These are phyloP conservation scores for Teunomyces panamensis DNA, from an alignment of 805 yeast genomes.

Conservation along the genomic window DNA sequence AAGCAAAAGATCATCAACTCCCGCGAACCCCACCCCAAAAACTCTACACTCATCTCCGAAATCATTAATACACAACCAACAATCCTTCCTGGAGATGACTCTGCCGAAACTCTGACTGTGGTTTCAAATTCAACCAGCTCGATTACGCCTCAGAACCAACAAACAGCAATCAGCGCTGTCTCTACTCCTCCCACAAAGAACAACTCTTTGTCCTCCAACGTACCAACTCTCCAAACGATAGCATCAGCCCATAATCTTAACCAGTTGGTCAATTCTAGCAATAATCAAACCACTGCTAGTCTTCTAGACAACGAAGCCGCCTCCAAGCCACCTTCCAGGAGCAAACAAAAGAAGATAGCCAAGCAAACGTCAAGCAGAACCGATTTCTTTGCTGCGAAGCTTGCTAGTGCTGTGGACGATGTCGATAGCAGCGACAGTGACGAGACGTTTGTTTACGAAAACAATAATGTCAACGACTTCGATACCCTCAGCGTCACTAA, in stretches of 20 bases:
- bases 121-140: neutral
- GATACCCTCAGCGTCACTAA: constrained; percentile 12
- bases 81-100: constrained; percentile 6
- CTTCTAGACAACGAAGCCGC: neutral
- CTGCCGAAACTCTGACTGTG: neutral
- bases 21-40: constrained; percentile 37
- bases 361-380: constrained; percentile 71
- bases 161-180: constrained; percentile 2
- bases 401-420: constrained; percentile 92
- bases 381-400: constrained; percentile 89
- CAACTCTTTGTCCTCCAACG: neutral
- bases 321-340: constrained; percentile 9
- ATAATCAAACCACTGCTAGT: neutral
- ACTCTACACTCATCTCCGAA: constrained; percentile 34
- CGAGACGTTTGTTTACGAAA: constrained; percentile 95
- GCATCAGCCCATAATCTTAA: neutral
- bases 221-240: neutral
- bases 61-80: constrained; percentile 10
- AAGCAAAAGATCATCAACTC: constrained; percentile 38
- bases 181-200: neutral
- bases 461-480: constrained; percentile 26
- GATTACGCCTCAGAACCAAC: neutral
- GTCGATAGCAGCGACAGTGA: constrained; percentile 85
- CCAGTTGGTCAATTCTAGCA: neutral
- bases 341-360: constrained; percentile 26